Evolutionary conservation across 495 filamentous ascomycete genomes (phyloP), one percentile per base, ranked within the genome.

Genomic region (Podospora sp.): DNA sequence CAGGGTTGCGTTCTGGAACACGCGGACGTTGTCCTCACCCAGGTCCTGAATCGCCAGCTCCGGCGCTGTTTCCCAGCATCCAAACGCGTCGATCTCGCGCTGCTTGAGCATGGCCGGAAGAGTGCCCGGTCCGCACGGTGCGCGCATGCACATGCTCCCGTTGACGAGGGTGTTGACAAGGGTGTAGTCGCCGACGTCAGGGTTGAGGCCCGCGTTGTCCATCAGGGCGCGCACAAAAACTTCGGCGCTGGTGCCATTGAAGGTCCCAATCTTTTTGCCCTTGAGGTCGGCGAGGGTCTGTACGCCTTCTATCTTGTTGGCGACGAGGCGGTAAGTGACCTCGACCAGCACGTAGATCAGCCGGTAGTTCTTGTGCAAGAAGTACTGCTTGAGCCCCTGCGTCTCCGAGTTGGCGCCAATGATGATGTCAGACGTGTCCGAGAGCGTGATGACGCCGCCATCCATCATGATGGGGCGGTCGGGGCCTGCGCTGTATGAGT

Each of bases 391-490:
- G 9, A 84, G 77, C 2, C 71, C 77, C 63, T 84, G 81, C 3
- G 80, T 84, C 67, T 84, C 80, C 59, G 80, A 78, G 67, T 84
- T 84, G 57, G 75, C 71, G 35, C 71, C 79, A 1, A 81, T 69
- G 65, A 78, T 76, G 65, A 77, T 59, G 50, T 24, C 64, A 3
- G 29, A 33, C 4, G 29, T 33, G 18, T 56, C 64, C 60, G 75
- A 71, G 36, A 71, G 49, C 46, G 65, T 73, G 14, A 71, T 62
- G 2, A 77, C 76, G 33, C 76, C 77, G 64, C 77, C 77, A 60
- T 56, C 70, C 11, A 69, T 33, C 7, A 74, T 35, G 2, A 68
- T 63, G 2, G 63, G 61, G 51, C 27, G 35, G 58, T 68, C 70
- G n/a, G 29, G 29, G 29, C 29, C 29, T 33, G 29, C 29, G 29